Percentiles rank a stretch among this genome's conserved stretches.
These are phyloP conservation scores for Cadophora sp. DNA, from an alignment of 2,329 filamentous ascomycete species.

Conservation along the genomic window DNA sequence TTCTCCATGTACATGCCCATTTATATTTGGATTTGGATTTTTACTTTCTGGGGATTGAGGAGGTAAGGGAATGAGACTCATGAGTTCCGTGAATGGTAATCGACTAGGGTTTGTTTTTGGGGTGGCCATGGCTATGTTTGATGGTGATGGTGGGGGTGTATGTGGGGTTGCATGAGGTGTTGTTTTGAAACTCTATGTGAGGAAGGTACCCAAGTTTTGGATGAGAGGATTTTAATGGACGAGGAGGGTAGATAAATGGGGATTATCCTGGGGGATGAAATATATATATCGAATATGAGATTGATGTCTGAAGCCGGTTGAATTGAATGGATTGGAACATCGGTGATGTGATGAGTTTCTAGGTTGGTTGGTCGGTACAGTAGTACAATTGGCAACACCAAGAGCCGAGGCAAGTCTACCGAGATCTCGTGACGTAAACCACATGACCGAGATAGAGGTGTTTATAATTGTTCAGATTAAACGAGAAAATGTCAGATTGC, in stretches of 20 bases:
- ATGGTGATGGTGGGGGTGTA: neutral
- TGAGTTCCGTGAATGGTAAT: slow-evolving; percentile 20
- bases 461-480: neutral
- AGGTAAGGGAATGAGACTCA: slow-evolving; percentile 12
- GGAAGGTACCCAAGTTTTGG: too few species aligned
- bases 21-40: neutral
- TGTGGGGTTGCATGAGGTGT: too few species aligned
- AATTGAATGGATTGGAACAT: neutral
- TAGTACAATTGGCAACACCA: neutral
- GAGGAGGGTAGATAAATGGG: neutral
- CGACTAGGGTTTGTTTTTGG: neutral
- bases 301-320: neutral
- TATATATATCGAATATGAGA: neutral
- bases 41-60: neutral
- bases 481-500: neutral
- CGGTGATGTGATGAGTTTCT: too few species aligned
- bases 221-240: too few species aligned
- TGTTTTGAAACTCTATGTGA: too few species aligned
- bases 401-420: neutral
- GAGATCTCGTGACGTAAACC: neutral
- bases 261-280: neutral
- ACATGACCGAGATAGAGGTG: neutral
- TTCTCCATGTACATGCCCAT: neutral
- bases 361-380: neutral
- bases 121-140: neutral